phyloP scores from a whole-genome alignment of 2,329 filamentous ascomycete genomes.

The Conoideocrella luteorostrata region DNA sequence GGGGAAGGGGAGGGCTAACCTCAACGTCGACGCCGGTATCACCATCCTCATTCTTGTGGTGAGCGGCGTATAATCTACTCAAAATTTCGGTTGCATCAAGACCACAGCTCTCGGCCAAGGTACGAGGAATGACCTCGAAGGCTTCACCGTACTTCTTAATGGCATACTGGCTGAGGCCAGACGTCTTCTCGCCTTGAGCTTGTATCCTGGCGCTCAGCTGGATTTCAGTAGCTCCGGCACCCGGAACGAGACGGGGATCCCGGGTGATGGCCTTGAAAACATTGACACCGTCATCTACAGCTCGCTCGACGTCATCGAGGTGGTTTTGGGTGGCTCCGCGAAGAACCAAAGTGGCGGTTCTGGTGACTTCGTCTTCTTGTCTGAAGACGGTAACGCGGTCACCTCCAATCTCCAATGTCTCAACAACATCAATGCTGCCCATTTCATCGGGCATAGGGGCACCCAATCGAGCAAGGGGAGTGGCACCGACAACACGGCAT shows the following conservation, averaged over 20 bases:
- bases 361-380: constrained; percentile 86
- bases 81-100: constrained; percentile 96
- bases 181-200: constrained; percentile 83
- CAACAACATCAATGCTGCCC: constrained; percentile 88
- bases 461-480: constrained; percentile 88
- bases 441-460: constrained; percentile 99
- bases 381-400: constrained; percentile 98
- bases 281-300: constrained; percentile 96
- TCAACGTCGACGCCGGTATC: constrained; percentile 92
- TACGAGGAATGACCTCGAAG: constrained; percentile 93
- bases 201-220: constrained; percentile 90
- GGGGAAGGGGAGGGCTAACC: constrained; percentile 31
- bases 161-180: constrained; percentile 88
- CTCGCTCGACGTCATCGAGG: constrained; percentile 92
- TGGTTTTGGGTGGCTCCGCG: constrained; percentile 97
- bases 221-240: constrained; percentile 89
- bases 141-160: constrained; percentile 97
- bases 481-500: constrained; percentile 93
- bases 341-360: constrained; percentile 89
- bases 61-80: constrained; percentile 85
- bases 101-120: constrained; percentile 88
- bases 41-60: constrained; percentile 83
- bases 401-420: constrained; percentile 95
- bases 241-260: constrained; percentile 84
- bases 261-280: constrained; percentile 97